Percentiles rank a stretch among this genome's conserved stretches.
These are phyloP conservation scores for Ceratocystis papillata DNA, from an alignment of 2,329 filamentous ascomycete genomes.

Conservation along the genomic window DNA sequence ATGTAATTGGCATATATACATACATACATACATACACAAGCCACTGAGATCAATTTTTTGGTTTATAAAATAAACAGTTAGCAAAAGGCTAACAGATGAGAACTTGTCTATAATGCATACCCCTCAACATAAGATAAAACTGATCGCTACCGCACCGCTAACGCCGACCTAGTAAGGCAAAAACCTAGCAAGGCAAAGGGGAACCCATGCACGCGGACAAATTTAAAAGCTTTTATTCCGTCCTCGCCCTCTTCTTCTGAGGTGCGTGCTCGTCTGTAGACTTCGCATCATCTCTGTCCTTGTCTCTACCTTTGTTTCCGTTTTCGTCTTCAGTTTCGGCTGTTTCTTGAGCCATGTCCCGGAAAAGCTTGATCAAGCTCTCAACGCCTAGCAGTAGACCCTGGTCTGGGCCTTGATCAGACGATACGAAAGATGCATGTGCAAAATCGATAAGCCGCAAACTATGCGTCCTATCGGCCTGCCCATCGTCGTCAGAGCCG, in stretches of 20 bases:
- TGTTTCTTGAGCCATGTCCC: slow-evolving; percentile 42
- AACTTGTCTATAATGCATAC: slow-evolving; percentile 1
- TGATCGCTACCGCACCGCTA: background rate
- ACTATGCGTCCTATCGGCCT: slow-evolving; percentile 49
- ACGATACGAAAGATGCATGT: slow-evolving; percentile 74
- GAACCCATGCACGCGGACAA: slow-evolving; percentile 4
- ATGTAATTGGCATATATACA: background rate
- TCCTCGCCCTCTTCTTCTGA: slow-evolving; percentile 9
- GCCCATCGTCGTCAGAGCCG: slow-evolving; percentile 42
- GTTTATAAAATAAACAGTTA: background rate
- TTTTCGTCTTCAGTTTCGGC: background rate
- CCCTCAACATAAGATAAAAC: slow-evolving; percentile 5
- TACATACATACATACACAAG: background rate
- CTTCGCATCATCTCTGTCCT: background rate
- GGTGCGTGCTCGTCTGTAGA: background rate
- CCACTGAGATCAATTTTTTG: background rate
- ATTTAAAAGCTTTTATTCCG: slow-evolving; percentile 14
- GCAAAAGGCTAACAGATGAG: background rate
- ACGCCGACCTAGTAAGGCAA: background rate
- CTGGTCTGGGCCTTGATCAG: slow-evolving; percentile 66
- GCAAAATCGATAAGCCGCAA: slow-evolving; percentile 95
- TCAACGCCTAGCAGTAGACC: slow-evolving; percentile 67
- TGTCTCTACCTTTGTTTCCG: background rate
- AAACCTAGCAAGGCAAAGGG: background rate
- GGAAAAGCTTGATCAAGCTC: slow-evolving; percentile 60